Evolutionary conservation across 1,284 basidiomycete species (phyloP), one percentile per base, ranked within the genome.

Genomic region (Ustilago lituana): DNA sequence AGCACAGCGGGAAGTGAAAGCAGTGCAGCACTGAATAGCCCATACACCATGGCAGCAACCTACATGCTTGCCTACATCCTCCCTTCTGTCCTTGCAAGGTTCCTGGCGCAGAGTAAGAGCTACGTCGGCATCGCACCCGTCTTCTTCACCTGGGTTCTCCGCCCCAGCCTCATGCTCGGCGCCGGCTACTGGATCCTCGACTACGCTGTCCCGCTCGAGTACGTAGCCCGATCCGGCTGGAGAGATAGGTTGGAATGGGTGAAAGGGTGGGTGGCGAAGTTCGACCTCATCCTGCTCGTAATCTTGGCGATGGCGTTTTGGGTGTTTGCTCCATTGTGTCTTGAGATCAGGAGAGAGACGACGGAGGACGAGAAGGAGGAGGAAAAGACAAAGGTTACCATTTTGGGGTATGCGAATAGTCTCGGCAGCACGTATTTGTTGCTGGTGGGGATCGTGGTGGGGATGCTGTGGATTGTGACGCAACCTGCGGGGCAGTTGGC

Each of bases 351-450:
- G 8, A 49, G 61, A 15, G 73, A 77, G 29, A 24, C 14, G 32
- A n/a, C n/a, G 7, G 23, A 24, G 31, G 51, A 50, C 35, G 54
- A 15, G 5, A 43, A 32, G 6, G 52, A 33, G 33, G 26, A 60
- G 29, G 32, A 40, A 10, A 60, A 62, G 53, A 12, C 31, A 10
- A 55, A 74, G 17, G 70, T 93, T 46, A 87, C 86, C 17, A 87
- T 98, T 0, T 84, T 93, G 1, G 94, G 95, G 0, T 96, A 91
- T 77, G 91, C 91, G 0, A 98, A 98, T 82, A 88, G 91, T 0
- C 92, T 90, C 73, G 96, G 94, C 3, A 89, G 93, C 17, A 88
- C 90, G 0, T 96, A 93, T 82, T 83, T 94, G 49, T 84, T 97
- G 40, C 91, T 96, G 77, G 88, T 90, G 85, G 85, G 87, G 17